Evolutionary conservation across 179 eudicot genomes (phyloP).

Genomic region (Sideroxylon spinosum): DNA sequence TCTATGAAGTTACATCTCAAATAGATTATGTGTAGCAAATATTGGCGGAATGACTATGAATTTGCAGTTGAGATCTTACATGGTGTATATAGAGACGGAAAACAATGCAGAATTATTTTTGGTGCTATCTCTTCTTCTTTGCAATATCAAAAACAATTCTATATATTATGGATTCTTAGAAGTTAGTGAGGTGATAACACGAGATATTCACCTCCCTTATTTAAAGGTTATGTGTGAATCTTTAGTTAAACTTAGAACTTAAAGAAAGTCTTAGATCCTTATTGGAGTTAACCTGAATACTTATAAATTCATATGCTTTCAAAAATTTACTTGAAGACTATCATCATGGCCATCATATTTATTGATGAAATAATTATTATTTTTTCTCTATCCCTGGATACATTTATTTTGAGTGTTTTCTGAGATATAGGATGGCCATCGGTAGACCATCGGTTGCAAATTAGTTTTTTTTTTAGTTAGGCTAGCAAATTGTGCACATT

Average conservation of each 20-base stretch:
- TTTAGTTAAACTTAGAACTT: too few relatives aligned
- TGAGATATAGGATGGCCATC: neutral
- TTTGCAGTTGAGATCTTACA: neutral
- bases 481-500: neutral
- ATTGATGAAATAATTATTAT: neutral
- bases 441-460: neutral
- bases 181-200: neutral
- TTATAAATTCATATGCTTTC: neutral
- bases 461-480: too few relatives aligned
- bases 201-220: too few relatives aligned
- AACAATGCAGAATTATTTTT: neutral
- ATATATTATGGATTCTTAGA: neutral
- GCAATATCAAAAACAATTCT: neutral
- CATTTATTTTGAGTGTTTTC: too few relatives aligned
- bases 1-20: too few relatives aligned
- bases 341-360: neutral
- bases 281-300: neutral
- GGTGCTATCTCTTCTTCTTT: neutral
- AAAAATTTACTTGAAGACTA: neutral
- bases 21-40: neutral
- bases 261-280: neutral
- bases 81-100: neutral
- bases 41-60: neutral
- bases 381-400: neutral
- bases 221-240: too few relatives aligned